Conservation (phyloP, 176 grass and related monocot species). For the Carex cristatella region DNA sequence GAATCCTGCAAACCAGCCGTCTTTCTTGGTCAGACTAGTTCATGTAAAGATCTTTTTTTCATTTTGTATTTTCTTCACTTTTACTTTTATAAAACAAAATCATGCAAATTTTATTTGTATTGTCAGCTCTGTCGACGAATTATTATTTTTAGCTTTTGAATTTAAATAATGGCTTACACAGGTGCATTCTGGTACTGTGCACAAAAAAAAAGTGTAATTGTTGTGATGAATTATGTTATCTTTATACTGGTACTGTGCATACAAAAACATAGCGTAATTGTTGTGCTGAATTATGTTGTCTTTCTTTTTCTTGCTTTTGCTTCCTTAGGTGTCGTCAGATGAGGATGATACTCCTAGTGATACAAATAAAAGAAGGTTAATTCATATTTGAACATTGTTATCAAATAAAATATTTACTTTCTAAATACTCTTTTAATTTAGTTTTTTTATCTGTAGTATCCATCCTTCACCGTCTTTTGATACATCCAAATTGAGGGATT, state of each 20-base stretch:
- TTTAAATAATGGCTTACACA: not conserved
- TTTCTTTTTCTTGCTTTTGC: not conserved
- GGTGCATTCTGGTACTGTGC: not conserved
- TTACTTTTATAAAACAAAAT: not conserved
- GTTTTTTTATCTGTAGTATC: slow-evolving; percentile 13
- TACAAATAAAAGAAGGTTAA: not conserved
- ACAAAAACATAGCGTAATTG: not conserved
- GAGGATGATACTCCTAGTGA: not conserved
- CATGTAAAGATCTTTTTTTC: slow-evolving; percentile 38
- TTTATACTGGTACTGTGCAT: not conserved
- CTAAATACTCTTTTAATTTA: not conserved
- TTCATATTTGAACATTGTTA: slow-evolving; percentile 3
- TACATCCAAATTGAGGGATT: slow-evolving; percentile 9
- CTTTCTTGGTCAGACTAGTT: slow-evolving; percentile 48
- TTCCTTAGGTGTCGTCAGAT: not conserved
- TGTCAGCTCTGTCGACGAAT: not conserved
- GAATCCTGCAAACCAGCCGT: slow-evolving; percentile 38
- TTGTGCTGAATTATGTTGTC: not conserved
- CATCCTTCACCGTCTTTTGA: slow-evolving; percentile 13
- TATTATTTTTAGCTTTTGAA: not conserved
- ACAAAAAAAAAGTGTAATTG: not conserved
- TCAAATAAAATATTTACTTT: not conserved
- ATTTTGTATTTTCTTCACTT: slow-evolving; percentile 18
- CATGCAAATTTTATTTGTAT: slow-evolving; percentile 12
- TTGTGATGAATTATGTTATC: not conserved